These are phyloP conservation scores for Acanthochlamys bracteata DNA, from an alignment of 106 monocot species.

Conservation along the genomic window DNA sequence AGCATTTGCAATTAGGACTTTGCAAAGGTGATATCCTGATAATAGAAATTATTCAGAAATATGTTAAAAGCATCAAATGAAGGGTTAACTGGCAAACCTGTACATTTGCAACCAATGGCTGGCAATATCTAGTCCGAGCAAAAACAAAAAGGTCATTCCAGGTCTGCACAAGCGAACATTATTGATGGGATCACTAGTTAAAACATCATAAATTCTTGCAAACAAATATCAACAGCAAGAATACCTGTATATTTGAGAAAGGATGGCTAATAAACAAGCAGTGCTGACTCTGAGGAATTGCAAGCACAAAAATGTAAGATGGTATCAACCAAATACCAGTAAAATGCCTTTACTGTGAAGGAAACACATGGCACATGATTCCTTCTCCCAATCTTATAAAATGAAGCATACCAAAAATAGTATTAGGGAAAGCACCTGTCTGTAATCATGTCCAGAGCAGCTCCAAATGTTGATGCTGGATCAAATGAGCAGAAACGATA, in stretches of 20 bases:
- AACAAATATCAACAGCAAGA: background rate
- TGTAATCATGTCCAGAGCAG: constrained; percentile 92
- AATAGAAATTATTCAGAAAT: background rate
- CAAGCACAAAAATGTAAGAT: constrained; percentile 8
- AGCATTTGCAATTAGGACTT: background rate
- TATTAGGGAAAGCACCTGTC: constrained; percentile 58
- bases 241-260: constrained; percentile 87
- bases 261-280: constrained; percentile 75
- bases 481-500: background rate
- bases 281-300: constrained; percentile 68
- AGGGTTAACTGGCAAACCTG: constrained; percentile 32
- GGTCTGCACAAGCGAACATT: constrained; percentile 37
- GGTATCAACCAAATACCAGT: background rate
- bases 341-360: background rate
- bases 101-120: constrained; percentile 99
- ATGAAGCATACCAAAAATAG: constrained; percentile 2
- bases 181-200: background rate
- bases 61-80: background rate
- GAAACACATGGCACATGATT: background rate
- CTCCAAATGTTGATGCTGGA: constrained; percentile 93
- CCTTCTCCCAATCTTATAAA: background rate
- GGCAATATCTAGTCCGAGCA: constrained; percentile 85
- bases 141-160: constrained; percentile 71
- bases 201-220: background rate
- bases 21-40: background rate